Conservation (phyloP, 768 basidiomycete species). For the Lactarius evosmus region DNA sequence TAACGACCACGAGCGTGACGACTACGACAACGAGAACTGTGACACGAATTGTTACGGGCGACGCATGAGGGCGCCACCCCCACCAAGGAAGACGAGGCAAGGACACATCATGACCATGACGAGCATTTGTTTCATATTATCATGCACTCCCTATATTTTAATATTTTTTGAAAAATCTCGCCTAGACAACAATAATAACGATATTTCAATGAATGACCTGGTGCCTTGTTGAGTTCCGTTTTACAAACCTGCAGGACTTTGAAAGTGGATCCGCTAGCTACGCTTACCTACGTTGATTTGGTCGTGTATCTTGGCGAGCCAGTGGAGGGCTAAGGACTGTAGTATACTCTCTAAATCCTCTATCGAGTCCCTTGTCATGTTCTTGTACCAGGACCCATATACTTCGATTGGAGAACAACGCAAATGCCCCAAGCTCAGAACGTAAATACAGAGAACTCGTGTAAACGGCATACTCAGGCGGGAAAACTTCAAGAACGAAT, state of each 20-base stretch:
- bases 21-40: slow-evolving; percentile 26
- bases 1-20: slow-evolving; percentile 28
- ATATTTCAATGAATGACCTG: neutral
- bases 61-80: slow-evolving; percentile 10
- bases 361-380: no score
- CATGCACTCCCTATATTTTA: neutral
- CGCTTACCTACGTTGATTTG: no score
- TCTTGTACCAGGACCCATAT: no score
- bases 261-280: no score
- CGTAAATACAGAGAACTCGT: no score
- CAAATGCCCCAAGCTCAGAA: no score
- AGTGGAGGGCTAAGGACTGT: no score
- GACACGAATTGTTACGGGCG: slow-evolving; percentile 22
- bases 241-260: neutral
- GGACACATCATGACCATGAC: slow-evolving; percentile 1
- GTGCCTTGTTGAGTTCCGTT: neutral
- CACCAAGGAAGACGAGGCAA: neutral
- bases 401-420: no score
- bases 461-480: no score
- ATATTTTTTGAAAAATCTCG: neutral
- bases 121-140: slow-evolving; percentile 1
- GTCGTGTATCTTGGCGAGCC: no score
- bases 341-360: no score
- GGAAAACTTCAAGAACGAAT: no score
- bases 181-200: neutral